These are phyloP conservation scores for Lachancea kluyveri DNA, from an alignment of 805 yeast genomes.

Conservation along the genomic window DNA sequence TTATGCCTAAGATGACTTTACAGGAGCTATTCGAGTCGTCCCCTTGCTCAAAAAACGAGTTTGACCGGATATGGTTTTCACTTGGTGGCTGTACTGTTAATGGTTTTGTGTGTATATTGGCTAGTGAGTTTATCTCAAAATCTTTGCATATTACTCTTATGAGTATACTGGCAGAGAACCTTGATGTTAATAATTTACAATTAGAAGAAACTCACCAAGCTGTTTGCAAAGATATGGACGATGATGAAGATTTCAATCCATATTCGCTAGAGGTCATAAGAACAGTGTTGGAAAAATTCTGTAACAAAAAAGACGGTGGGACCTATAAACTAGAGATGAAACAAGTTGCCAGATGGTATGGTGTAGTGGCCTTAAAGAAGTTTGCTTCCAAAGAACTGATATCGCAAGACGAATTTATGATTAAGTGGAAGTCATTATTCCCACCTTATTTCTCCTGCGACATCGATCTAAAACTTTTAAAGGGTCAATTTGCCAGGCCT, in stretches of 20 bases:
- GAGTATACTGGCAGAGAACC: conserved; percentile 34
- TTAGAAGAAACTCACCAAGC: conserved; percentile 27
- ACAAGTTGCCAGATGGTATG: conserved; percentile 55
- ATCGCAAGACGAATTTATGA: conserved; percentile 47
- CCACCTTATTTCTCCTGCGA: conserved; percentile 60
- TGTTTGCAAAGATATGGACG: conserved; percentile 27
- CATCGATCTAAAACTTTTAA: conserved; percentile 46
- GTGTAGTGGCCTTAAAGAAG: conserved; percentile 43
- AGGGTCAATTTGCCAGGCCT: conserved; percentile 52
- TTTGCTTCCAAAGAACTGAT: conserved; percentile 29
- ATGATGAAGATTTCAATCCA: conserved; percentile 25
- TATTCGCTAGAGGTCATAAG: conserved; percentile 39
- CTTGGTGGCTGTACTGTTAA: conserved; percentile 51
- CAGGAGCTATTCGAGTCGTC: conserved; percentile 37
- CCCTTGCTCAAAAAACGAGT: conserved; percentile 51
- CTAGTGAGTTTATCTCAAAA: conserved; percentile 30
- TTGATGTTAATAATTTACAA: conserved; percentile 26
- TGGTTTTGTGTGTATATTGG: conserved; percentile 36
- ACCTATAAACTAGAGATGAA: conserved; percentile 36
- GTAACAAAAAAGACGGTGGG: conserved; percentile 16
- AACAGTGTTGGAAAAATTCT: conserved; percentile 47
- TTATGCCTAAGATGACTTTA: conserved; percentile 18
- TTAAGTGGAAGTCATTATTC: conserved; percentile 55
- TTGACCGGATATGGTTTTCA: conserved; percentile 44
- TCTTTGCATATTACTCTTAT: conserved; percentile 33